Evolutionary conservation across 257 asterid genomes (phyloP).

Genomic region (Nicotiana benthamiana): DNA sequence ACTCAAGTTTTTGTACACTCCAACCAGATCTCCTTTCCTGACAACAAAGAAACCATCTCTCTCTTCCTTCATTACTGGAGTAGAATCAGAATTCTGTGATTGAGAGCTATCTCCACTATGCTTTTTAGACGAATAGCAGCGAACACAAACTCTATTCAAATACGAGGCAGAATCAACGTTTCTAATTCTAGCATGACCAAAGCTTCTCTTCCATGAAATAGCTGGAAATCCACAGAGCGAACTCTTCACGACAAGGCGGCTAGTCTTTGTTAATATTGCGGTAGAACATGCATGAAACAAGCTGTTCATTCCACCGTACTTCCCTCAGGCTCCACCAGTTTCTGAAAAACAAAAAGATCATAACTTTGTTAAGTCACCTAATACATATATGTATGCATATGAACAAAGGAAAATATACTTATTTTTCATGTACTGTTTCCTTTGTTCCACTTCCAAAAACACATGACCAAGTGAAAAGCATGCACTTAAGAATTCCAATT

Average conservation of each 20-base stretch:
- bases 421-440: background rate
- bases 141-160: slow-evolving; percentile 30
- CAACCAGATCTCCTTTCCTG: slow-evolving; percentile 87
- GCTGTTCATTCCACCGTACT: slow-evolving; percentile 52
- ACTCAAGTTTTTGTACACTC: slow-evolving; percentile 83
- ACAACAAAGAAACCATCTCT: slow-evolving; percentile 89
- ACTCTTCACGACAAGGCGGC: slow-evolving; percentile 27
- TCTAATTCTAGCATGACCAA: slow-evolving; percentile 33
- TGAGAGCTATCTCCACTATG: slow-evolving; percentile 30
- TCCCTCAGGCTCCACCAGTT: slow-evolving; percentile 26
- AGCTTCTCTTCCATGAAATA: slow-evolving; percentile 33
- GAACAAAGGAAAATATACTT: background rate
- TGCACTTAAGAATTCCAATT: background rate
- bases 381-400: background rate
- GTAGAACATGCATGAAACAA: slow-evolving; percentile 57
- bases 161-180: slow-evolving; percentile 25
- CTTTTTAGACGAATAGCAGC: slow-evolving; percentile 49
- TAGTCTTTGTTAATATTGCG: slow-evolving; percentile 33
- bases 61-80: slow-evolving; percentile 68
- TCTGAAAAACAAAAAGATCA: slow-evolving; percentile 14
- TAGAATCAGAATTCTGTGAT: slow-evolving; percentile 26
- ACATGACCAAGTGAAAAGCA: background rate
- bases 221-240: slow-evolving; percentile 27
- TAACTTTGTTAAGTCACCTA: background rate
- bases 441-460: background rate